Evolutionary conservation across 2,329 filamentous ascomycete genomes (phyloP).

Genomic region (Colletotrichum lentis): DNA sequence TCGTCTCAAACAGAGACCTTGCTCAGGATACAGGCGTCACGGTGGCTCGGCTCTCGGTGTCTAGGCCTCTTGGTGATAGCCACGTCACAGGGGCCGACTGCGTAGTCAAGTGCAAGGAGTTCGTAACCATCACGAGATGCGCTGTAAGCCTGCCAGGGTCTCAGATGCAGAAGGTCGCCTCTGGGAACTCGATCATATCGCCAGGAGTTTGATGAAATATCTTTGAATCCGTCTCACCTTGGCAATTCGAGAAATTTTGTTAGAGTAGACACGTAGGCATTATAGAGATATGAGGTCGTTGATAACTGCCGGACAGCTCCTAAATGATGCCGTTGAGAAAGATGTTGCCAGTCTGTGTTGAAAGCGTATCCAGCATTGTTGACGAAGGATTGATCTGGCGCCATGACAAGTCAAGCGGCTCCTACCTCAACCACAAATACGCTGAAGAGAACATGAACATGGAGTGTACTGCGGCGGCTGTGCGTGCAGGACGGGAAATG

Average conservation of each 20-base stretch:
- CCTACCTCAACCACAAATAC: neutral
- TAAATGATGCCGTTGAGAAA: neutral
- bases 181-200: neutral
- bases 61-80: neutral
- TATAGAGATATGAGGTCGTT: neutral
- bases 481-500: neutral
- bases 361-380: neutral
- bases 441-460: neutral
- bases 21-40: neutral
- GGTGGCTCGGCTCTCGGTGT: neutral
- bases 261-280: too few species aligned
- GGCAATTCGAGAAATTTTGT: neutral
- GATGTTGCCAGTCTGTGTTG: neutral
- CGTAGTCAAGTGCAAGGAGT: neutral
- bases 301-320: neutral
- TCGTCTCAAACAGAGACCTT: neutral
- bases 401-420: neutral
- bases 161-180: conserved; percentile 27
- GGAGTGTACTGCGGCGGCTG: neutral
- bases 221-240: conserved; percentile 8
- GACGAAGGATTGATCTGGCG: too few species aligned
- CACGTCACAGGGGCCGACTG: neutral
- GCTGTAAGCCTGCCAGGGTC: conserved; percentile 16
- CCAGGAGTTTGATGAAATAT: conserved; percentile 14
- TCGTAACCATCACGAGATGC: conserved; percentile 11